Evolutionary conservation across 306 rosid genomes (phyloP).

Genomic region (Nissolia schottii): DNA sequence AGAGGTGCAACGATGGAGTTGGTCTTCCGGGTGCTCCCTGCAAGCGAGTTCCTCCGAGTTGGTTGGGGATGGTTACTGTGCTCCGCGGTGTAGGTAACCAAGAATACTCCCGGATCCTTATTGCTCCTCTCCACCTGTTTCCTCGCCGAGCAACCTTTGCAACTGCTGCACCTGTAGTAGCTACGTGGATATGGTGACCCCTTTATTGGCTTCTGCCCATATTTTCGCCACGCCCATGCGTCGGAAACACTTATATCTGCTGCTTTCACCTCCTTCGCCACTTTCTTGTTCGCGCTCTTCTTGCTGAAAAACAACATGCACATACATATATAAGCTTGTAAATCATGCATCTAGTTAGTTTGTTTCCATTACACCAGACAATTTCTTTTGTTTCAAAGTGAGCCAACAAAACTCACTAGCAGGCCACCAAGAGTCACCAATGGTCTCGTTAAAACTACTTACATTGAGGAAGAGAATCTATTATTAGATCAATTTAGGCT

Average conservation of each 20-base stretch:
- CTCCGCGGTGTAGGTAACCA: slow-evolving; percentile 70
- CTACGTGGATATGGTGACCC: slow-evolving; percentile 95
- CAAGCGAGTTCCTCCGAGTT: slow-evolving; percentile 41
- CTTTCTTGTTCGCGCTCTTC: slow-evolving; percentile 58
- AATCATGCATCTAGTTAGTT: too few species aligned
- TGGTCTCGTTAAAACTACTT: too few species aligned
- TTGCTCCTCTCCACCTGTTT: slow-evolving; percentile 82
- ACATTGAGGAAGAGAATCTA: too few species aligned
- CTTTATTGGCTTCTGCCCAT: slow-evolving; percentile 95
- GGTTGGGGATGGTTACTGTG: slow-evolving; percentile 78
- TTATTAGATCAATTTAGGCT: too few species aligned
- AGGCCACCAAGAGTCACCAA: too few species aligned
- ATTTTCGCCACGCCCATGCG: slow-evolving; percentile 93
- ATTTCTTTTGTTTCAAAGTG: too few species aligned
- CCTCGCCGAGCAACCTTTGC: slow-evolving; percentile 81
- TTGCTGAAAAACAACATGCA: slow-evolving; percentile 33
- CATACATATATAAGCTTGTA: neutral
- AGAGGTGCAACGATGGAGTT: neutral
- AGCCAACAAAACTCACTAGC: too few species aligned
- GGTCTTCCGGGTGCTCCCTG: slow-evolving; percentile 29
- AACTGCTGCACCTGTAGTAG: slow-evolving; percentile 81
- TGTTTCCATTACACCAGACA: too few species aligned
- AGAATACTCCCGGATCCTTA: slow-evolving; percentile 52
- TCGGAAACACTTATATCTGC: slow-evolving; percentile 44
- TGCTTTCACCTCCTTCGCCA: slow-evolving; percentile 55